phyloP scores from a whole-genome alignment of 331 rosid genomes.

The Rhamnella rubrinervis region DNA sequence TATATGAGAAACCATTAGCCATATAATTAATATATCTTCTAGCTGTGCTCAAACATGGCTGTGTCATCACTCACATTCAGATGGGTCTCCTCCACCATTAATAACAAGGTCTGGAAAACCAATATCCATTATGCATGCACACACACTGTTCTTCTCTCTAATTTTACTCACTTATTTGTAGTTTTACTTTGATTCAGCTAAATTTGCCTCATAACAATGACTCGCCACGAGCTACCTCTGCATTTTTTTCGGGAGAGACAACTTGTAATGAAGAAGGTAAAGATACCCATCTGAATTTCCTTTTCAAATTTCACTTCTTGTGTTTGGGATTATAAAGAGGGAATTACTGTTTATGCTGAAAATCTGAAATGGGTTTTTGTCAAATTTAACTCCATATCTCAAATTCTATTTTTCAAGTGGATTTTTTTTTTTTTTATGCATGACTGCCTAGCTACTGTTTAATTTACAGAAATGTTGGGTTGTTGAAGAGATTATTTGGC shows the following conservation, averaged over 20 bases:
- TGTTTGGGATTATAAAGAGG: neutral
- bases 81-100: constrained; percentile 52
- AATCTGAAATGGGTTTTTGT: constrained; percentile 1
- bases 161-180: constrained; percentile 13
- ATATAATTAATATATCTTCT: constrained; percentile 21
- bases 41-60: constrained; percentile 47
- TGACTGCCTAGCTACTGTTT: neutral
- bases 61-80: constrained; percentile 63
- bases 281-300: constrained; percentile 20
- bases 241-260: constrained; percentile 45
- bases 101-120: constrained; percentile 52
- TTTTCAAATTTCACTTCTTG: neutral
- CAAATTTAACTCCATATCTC: neutral
- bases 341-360: neutral
- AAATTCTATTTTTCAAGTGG: neutral
- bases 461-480: too few relatives aligned
- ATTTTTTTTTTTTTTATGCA: neutral
- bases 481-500: neutral
- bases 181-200: constrained; percentile 40
- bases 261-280: constrained; percentile 50
- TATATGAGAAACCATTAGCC: constrained; percentile 23
- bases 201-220: constrained; percentile 47
- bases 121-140: neutral
- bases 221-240: constrained; percentile 31
- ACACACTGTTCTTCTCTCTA: neutral